Percentiles rank a stretch among this genome's conserved stretches.
Evolutionary conservation across 768 basidiomycete genomes (phyloP).

Genomic region (Crucibulum laeve): DNA sequence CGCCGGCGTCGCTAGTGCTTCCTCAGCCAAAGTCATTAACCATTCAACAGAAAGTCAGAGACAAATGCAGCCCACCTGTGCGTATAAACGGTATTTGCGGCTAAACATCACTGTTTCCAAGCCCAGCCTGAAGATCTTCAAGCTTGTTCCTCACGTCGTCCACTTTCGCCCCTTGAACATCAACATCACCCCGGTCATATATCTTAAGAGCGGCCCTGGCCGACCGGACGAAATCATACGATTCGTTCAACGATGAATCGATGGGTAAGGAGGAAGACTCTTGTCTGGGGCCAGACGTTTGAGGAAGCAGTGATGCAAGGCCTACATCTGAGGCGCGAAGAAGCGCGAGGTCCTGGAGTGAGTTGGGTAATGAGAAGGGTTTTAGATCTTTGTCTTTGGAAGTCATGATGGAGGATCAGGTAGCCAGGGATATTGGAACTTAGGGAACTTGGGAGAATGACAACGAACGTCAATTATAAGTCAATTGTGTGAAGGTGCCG

Average conservation of each 20-base stretch:
- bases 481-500: too few species aligned
- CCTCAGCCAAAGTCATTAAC: too few species aligned
- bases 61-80: neutral
- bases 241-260: constrained; percentile 41
- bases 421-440: neutral
- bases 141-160: constrained; percentile 52
- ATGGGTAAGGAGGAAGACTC: constrained; percentile 14
- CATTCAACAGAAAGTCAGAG: neutral
- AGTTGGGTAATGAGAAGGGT: constrained; percentile 53
- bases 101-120: constrained; percentile 1
- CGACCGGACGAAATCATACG: constrained; percentile 56
- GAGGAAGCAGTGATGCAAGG: constrained; percentile 21
- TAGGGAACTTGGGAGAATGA: too few species aligned
- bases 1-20: too few species aligned
- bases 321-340: constrained; percentile 53
- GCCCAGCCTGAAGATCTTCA: constrained; percentile 44
- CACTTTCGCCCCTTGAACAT: constrained; percentile 46
- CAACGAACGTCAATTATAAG: too few species aligned
- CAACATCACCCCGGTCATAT: constrained; percentile 47
- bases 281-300: constrained; percentile 4
- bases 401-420: constrained; percentile 9
- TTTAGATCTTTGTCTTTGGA: constrained; percentile 31
- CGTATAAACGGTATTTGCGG: neutral
- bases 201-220: constrained; percentile 55
- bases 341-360: constrained; percentile 69